Conservation (phyloP, 352 stramenopile species). For the Phytophthora hybrid region DNA sequence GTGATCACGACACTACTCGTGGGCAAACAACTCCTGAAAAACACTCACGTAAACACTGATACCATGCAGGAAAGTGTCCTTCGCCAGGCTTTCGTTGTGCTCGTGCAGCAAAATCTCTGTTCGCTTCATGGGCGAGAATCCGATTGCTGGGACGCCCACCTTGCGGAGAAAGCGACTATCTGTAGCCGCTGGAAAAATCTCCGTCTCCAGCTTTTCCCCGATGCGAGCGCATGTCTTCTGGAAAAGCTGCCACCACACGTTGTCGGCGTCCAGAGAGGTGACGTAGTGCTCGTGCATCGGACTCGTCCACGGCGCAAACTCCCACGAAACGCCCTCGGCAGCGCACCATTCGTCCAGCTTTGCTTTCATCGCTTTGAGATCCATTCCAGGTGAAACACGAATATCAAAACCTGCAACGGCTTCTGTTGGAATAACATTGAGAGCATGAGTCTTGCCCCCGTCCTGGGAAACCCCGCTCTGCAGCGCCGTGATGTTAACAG, state of each 20-base stretch:
- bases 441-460: slow-evolving; percentile 86
- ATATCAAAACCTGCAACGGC: slow-evolving; percentile 95
- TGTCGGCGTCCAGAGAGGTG: slow-evolving; percentile 62
- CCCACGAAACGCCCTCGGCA: slow-evolving; percentile 89
- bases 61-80: slow-evolving; percentile 93
- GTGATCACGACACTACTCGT: neutral
- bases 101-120: slow-evolving; percentile 96
- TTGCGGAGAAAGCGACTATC: slow-evolving; percentile 94
- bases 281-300: slow-evolving; percentile 68
- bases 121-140: slow-evolving; percentile 96
- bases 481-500: slow-evolving; percentile 95
- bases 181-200: slow-evolving; percentile 96
- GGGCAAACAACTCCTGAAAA: slow-evolving; percentile 52
- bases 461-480: slow-evolving; percentile 89
- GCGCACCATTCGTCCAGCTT: slow-evolving; percentile 93
- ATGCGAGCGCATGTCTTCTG: slow-evolving; percentile 38
- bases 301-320: slow-evolving; percentile 56
- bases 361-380: slow-evolving; percentile 59
- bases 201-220: slow-evolving; percentile 63
- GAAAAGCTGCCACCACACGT: slow-evolving; percentile 72
- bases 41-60: slow-evolving; percentile 88
- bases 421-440: slow-evolving; percentile 95
- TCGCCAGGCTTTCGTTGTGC: slow-evolving; percentile 96
- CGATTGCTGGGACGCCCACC: slow-evolving; percentile 66
- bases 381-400: slow-evolving; percentile 91